A percentile compares a stretch with the other conserved stretches of the same genome.
These are phyloP conservation scores for Capronia americana DNA, from an alignment of 2,329 filamentous ascomycete species.

Conservation along the genomic window DNA sequence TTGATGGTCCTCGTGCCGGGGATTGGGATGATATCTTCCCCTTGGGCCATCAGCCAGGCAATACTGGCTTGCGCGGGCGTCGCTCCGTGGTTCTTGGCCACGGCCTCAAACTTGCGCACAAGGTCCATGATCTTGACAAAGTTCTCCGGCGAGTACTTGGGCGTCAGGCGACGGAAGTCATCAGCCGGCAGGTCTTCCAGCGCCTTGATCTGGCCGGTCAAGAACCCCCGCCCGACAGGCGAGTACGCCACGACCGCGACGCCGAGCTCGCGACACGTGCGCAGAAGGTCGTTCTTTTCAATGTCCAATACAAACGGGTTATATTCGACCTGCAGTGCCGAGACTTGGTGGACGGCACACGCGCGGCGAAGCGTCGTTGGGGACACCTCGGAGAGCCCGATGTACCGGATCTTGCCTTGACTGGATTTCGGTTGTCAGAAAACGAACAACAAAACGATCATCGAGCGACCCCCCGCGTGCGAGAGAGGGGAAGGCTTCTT, in stretches of 20 bases:
- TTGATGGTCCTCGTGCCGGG: conserved; percentile 60
- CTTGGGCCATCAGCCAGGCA: conserved; percentile 56
- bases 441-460: not conserved
- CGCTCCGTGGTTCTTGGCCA: conserved; percentile 61
- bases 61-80: conserved; percentile 65
- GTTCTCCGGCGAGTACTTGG: conserved; percentile 67
- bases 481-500: conserved; percentile 45
- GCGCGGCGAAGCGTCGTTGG: conserved; percentile 57
- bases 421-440: conserved; percentile 12
- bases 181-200: conserved; percentile 61
- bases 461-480: not conserved
- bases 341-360: conserved; percentile 53
- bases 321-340: conserved; percentile 59
- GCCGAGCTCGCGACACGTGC: conserved; percentile 59
- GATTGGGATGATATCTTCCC: conserved; percentile 66
- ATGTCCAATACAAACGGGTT: conserved; percentile 56
- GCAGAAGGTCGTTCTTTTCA: conserved; percentile 51
- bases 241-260: conserved; percentile 77
- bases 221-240: conserved; percentile 67
- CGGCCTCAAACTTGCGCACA: conserved; percentile 61
- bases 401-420: conserved; percentile 57
- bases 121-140: conserved; percentile 71
- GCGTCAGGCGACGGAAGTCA: conserved; percentile 56
- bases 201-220: conserved; percentile 60
- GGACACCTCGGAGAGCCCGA: conserved; percentile 57